Base-by-base conservation (phyloP, 768 basidiomycete species). In the Cystobasidium tubakii region DNA sequence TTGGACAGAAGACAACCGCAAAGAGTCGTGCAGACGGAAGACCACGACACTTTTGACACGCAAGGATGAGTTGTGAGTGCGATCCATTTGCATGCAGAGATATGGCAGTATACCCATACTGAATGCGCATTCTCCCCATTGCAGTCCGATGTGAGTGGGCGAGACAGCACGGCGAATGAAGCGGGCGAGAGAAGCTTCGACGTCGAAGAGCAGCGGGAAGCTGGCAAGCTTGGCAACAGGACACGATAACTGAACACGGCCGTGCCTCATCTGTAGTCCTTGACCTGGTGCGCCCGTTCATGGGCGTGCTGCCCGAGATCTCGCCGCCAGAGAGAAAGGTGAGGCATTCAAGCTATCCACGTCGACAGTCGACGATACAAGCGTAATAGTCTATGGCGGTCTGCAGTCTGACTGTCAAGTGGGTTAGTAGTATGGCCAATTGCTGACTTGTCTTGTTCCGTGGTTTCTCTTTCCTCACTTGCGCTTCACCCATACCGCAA, bases 241-340 rank as follows among this genome's bases (percentile, higher is more conserved):
- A 39, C 7, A 39, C 39, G 39, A 6, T 15, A 39, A 31, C 57
- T 29, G 33, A 60, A 12, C 21, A 31, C 57, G 4, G 12, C 15
- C 33, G 29, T 17, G 29, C 3, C 23, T 12, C 36, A 25, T 27
- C 34, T 65, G 25, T n/a, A 65, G 63, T 65, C 63, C 63, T 65
- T 7, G 63, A 65, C 36, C 63, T 65, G 36, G 94, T 96, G 84
- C 88, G 93, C 82, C 95, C 95, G 73, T 97, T 99, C 85, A 87
- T 97, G 83, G 90, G 92, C 63, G 88, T 97, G 80, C 86, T 98
- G 75, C 95, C 95, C 63, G 95, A 99, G 84, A 93, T 98, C 73
- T 92, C 94, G 76, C 93, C 94, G 62, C 95, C 95, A 66, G 94
- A 97, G 84, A 90, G 92, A 82, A 97, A 96, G 85, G 94, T 92